Base-by-base conservation (phyloP, 352 stramenopile genomes). In the Vaucheria bursata region DNA sequence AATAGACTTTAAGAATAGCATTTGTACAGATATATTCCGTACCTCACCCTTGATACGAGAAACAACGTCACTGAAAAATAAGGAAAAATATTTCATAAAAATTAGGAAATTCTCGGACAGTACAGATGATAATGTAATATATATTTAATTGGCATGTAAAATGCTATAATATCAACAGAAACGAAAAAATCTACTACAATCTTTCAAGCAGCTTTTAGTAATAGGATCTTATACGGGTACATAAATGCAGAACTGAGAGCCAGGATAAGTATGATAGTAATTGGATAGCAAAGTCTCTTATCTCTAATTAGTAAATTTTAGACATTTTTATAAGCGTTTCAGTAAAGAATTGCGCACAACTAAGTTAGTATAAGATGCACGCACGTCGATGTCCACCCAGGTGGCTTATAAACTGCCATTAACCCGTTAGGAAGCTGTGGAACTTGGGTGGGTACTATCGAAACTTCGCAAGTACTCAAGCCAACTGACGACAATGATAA, bases 11-110 rank as follows among this genome's bases (percentile, higher is more conserved):
- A 37, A 34, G 31, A 68, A 68, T 34, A 37, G 53, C 53, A 8
- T 34, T 7, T 7, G 53, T 68, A 2, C 53, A 68, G 2, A 34
- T 31, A 2, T 37, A 25, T 59, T 38, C 18, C 65, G 36, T 40
- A 72, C 65, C 31, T 72, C 65, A 8, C 40, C 29, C 31, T 40
- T 34, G 6, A 72, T 35, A 7, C 40, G 36, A 35, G 12, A 8
- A 2, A 72, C 65, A 8, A 72, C 65, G 31, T 72, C 65, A 72
- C 65, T 72, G 65, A n/a, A 72, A 2, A 34, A 25, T 18, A 59
- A 25, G 45, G 12, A 59, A 18, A 59, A 59, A 25, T 25, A 59
- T 59, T 59, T 18, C 18, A 18, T 18, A 59, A 25, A 25, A 18
- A 59, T 18, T 25, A 59, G 12, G 12, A 59, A 25, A 18, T 25